Evolutionary conservation across 2,329 filamentous ascomycete genomes (phyloP).

Genomic region (Nannizziopsis arthrosporioides): DNA sequence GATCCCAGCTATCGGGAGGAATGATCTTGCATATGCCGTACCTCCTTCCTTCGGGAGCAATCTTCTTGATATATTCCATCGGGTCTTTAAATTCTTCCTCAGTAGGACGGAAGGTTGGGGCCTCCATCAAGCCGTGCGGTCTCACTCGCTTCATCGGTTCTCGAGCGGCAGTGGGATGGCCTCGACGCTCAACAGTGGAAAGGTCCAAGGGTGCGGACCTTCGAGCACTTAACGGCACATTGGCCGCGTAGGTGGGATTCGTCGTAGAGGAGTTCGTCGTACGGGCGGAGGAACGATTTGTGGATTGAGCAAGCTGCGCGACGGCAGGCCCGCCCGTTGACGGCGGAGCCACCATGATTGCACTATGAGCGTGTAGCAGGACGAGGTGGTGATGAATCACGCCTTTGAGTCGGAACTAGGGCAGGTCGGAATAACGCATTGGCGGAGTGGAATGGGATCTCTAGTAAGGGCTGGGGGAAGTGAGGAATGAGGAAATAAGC

Average conservation of each 20-base stretch:
- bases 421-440: conserved; percentile 10
- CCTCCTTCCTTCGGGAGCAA: conserved; percentile 69
- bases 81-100: conserved; percentile 93
- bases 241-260: conserved; percentile 35
- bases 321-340: conserved; percentile 26
- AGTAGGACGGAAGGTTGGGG: conserved; percentile 79
- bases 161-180: conserved; percentile 62
- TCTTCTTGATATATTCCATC: conserved; percentile 85
- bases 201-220: conserved; percentile 64
- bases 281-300: conserved; percentile 28
- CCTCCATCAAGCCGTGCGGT: conserved; percentile 75
- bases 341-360: conserved; percentile 36
- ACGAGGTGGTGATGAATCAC: conserved; percentile 7
- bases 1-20: conserved; percentile 86
- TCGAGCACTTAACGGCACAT: conserved; percentile 52
- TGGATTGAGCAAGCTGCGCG: conserved; percentile 22
- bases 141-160: conserved; percentile 67
- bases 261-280: conserved; percentile 26
- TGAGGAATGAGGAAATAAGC: too few species aligned
- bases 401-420: conserved; percentile 5
- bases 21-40: conserved; percentile 95
- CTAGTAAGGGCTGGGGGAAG: neutral
- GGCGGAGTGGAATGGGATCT: conserved; percentile 1
- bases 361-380: neutral
- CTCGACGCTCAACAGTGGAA: conserved; percentile 80